Evolutionary conservation across 306 rosid genomes (phyloP), one percentile per base, ranked within the genome.

Genomic region (Casuarina glauca): DNA sequence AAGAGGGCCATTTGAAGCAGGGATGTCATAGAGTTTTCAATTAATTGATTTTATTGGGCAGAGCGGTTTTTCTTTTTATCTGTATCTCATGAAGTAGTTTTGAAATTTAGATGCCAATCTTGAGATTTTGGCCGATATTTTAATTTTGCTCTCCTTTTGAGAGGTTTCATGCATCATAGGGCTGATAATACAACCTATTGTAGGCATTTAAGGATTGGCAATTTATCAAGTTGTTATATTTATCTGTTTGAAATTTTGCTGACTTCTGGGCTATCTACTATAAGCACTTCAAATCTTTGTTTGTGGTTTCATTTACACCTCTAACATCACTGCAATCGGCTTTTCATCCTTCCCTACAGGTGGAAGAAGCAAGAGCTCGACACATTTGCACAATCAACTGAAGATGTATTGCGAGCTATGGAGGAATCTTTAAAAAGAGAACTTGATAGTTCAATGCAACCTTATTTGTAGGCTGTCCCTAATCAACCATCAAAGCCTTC

Each of bases 281-380:
- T 3, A 50, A 42, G 46, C 49, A 12, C 3, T 36, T 62, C 19
- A 17, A 12, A 1, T 12, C 64, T 73, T 71, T 68, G 55, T 55
- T 49, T 41, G 15, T 66, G 19, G 15, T 66, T 66, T 58, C 42
- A 66, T 66, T 42, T 15, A 66, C 71, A 41, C 49, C 3, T 57
- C 57, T 20, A 8, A 2, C n/a, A 44, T 4, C 36, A 51, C 60
- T 76, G 26, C 9, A n/a, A 68, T 75, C 43, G 26, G 48, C 16
- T 15, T 74, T 83, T 39, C 50, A 4, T 81, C 73, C 51, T 2
- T 79, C 45, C 11, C 6, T 75, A 77, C 79, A 95, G 99, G 82
- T 86, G 87, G 69, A 86, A 87, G 87, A 93, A 88, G 87, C 85
- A 81, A 72, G 99, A 95, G 85, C 87, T 95, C 73, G 86, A 79